Conservation (phyloP, 2,329 filamentous ascomycete genomes). For the Fusarium paranaense region DNA sequence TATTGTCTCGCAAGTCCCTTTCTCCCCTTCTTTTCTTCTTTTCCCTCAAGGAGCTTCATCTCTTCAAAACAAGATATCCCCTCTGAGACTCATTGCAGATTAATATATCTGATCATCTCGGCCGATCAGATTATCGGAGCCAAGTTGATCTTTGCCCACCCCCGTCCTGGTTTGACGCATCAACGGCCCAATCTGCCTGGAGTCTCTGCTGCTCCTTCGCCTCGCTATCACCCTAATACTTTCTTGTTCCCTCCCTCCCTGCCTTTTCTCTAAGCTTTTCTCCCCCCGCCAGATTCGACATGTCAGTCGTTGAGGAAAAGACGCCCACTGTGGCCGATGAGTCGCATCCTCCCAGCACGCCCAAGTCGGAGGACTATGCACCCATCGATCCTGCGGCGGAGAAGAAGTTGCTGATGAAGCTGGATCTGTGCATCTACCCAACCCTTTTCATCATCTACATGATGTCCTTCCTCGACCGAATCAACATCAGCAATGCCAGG, state of each 20-base stretch:
- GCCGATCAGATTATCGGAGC: conserved; percentile 3
- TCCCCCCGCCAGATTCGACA: conserved; percentile 4
- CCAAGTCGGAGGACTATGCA: conserved; percentile 3
- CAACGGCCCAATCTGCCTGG: background rate
- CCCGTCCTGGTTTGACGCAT: conserved; percentile 1
- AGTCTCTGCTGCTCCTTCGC: background rate
- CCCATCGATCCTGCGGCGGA: conserved; percentile 50
- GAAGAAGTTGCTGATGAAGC: conserved; percentile 53
- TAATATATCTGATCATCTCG: conserved; percentile 1
- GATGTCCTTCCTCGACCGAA: conserved; percentile 58
- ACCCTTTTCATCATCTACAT: conserved; percentile 56
- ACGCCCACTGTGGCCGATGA: conserved; percentile 22
- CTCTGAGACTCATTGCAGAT: conserved; percentile 1
- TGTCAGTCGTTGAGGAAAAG: conserved; percentile 34
- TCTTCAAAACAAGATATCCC: background rate
- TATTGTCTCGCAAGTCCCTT: background rate
- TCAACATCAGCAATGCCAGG: conserved; percentile 61
- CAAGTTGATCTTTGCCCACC: conserved; percentile 13
- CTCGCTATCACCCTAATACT: background rate
- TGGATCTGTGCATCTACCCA: conserved; percentile 56
- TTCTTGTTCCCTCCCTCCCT: background rate
- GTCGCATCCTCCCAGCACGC: conserved; percentile 21
- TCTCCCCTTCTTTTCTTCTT: background rate
- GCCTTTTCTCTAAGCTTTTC: background rate
- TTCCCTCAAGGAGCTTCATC: conserved; percentile 1